Percentiles rank a stretch among this genome's conserved stretches.
These are phyloP conservation scores for Alternaria triticimaculans DNA, from an alignment of 2,329 filamentous ascomycete genomes.

Conservation along the genomic window DNA sequence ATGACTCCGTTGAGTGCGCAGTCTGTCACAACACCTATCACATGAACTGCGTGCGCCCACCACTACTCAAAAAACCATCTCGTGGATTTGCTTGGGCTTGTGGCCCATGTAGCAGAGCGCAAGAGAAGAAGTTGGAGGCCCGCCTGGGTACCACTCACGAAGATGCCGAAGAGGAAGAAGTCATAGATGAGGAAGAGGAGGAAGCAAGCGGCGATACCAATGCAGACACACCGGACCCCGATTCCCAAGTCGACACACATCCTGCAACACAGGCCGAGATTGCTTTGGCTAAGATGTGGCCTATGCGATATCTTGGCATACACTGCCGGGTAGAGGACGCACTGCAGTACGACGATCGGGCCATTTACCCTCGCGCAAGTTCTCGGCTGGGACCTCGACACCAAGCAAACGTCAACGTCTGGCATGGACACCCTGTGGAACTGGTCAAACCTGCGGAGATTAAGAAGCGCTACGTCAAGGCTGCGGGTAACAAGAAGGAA, in stretches of 20 bases:
- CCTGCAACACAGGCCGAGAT: conserved; percentile 83
- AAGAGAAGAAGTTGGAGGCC: conserved; percentile 90
- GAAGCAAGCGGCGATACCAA: conserved; percentile 69
- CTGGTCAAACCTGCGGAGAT: conserved; percentile 87
- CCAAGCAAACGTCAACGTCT: conserved; percentile 83
- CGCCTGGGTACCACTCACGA: conserved; percentile 64
- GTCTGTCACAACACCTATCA: conserved; percentile 96
- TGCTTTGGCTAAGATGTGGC: conserved; percentile 93
- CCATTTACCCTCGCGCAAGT: conserved; percentile 91
- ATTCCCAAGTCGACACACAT: conserved; percentile 63
- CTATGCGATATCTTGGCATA: conserved; percentile 92
- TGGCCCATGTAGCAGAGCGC: conserved; percentile 92
- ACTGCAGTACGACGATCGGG: conserved; percentile 91
- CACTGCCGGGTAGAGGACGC: conserved; percentile 96
- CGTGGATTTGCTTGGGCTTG: conserved; percentile 98
- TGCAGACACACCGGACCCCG: conserved; percentile 56
- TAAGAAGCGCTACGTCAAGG: conserved; percentile 76
- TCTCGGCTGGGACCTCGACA: conserved; percentile 90
- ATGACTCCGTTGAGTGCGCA: conserved; percentile 95
- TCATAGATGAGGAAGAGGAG: conserved; percentile 74
- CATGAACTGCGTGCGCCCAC: conserved; percentile 96
- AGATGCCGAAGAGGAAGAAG: conserved; percentile 68
- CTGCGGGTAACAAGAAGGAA: conserved; percentile 72
- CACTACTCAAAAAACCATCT: conserved; percentile 92
- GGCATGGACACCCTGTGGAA: conserved; percentile 87